These are phyloP conservation scores for Starmerella apicola DNA, from an alignment of 805 yeast genomes.

Conservation along the genomic window DNA sequence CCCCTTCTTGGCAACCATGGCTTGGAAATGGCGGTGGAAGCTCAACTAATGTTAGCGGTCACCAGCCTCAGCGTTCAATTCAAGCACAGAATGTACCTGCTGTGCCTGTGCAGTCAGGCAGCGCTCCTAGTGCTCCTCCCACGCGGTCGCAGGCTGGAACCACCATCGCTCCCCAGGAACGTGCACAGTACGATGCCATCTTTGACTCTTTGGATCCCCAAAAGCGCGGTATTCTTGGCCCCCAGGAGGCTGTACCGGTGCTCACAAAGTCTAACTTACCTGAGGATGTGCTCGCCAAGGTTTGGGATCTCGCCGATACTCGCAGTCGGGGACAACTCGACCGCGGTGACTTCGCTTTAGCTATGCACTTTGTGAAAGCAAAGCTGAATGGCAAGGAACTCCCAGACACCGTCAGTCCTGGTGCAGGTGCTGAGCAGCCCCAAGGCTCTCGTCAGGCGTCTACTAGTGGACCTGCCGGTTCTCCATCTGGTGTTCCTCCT, in stretches of 20 bases:
- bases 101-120: background rate
- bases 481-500: slow-evolving; percentile 4
- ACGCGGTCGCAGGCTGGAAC: slow-evolving; percentile 29
- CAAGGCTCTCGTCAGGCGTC: slow-evolving; percentile 20
- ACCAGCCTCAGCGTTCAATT: slow-evolving; percentile 4
- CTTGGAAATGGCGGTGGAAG: slow-evolving; percentile 18
- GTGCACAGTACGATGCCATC: slow-evolving; percentile 63
- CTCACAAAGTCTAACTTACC: slow-evolving; percentile 76
- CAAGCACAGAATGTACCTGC: background rate
- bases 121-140: background rate
- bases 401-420: slow-evolving; percentile 39
- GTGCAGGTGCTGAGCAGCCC: slow-evolving; percentile 7
- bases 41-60: too few species aligned
- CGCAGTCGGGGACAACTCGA: slow-evolving; percentile 75
- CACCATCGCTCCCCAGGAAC: slow-evolving; percentile 56
- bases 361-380: slow-evolving; percentile 84
- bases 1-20: slow-evolving; percentile 28
- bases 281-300: slow-evolving; percentile 71
- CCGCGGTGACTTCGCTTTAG: slow-evolving; percentile 76
- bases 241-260: slow-evolving; percentile 77
- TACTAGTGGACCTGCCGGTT: slow-evolving; percentile 6
- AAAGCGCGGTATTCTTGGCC: slow-evolving; percentile 49
- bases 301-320: slow-evolving; percentile 92
- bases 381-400: slow-evolving; percentile 63
- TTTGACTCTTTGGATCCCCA: slow-evolving; percentile 66